These are phyloP conservation scores for Mycena vitilis DNA, from an alignment of 768 basidiomycete genomes.

Conservation along the genomic window DNA sequence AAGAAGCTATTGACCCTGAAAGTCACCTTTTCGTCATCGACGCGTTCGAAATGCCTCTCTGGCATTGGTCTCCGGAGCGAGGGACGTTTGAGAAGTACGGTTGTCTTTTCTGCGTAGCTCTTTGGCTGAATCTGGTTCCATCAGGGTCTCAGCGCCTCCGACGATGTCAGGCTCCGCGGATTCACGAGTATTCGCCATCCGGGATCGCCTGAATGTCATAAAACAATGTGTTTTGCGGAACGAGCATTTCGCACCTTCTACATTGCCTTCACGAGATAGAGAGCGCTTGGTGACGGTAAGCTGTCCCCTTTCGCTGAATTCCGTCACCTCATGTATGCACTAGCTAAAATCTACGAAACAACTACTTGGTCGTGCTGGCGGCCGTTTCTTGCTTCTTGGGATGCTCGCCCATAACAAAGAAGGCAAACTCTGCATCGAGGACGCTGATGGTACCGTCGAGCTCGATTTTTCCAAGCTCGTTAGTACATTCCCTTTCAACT, in stretches of 20 bases:
- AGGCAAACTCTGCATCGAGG: conserved; percentile 91
- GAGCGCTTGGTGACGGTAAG: conserved; percentile 89
- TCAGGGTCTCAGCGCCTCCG: conserved; percentile 64
- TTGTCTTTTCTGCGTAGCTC: not conserved
- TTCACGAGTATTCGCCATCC: conserved; percentile 79
- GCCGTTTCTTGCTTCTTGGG: conserved; percentile 92
- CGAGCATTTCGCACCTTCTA: conserved; percentile 98
- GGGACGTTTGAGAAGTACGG: conserved; percentile 89
- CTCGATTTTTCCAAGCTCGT: conserved; percentile 92
- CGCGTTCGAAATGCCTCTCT: conserved; percentile 95
- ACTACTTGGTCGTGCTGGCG: conserved; percentile 88
- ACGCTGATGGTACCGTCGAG: conserved; percentile 90
- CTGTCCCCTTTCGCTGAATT: not conserved
- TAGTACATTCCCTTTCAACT: conserved; percentile 40
- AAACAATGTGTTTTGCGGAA: conserved; percentile 94
- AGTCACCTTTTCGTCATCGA: conserved; percentile 86
- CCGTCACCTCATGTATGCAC: not conserved
- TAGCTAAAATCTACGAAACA: conserved; percentile 97
- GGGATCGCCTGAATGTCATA: conserved; percentile 91
- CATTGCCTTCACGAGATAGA: conserved; percentile 88
- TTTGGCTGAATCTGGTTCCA: conserved; percentile 18
- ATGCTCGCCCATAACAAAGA: conserved; percentile 93
- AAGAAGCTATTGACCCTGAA: conserved; percentile 81
- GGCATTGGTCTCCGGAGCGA: conserved; percentile 89
- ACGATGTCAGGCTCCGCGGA: conserved; percentile 88